Conservation (phyloP, 441 rosid species). For the Adansonia grandidieri region DNA sequence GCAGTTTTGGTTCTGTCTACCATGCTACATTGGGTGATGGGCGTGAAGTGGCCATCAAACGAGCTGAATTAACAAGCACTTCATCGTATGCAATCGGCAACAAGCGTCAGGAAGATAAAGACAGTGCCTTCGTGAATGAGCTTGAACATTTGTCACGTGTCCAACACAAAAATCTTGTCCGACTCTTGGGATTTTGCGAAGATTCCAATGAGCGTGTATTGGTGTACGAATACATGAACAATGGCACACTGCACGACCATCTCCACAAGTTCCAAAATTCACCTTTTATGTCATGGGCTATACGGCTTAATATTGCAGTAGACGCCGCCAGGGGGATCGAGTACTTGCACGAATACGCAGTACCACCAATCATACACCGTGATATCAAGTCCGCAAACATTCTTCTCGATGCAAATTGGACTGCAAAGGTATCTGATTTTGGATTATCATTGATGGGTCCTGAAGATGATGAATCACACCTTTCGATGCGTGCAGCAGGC, state of each 20-base stretch:
- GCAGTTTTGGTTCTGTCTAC: slow-evolving; percentile 82
- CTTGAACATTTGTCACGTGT: slow-evolving; percentile 75
- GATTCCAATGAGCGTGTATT: slow-evolving; percentile 57
- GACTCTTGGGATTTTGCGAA: slow-evolving; percentile 71
- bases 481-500: slow-evolving; percentile 65
- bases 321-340: slow-evolving; percentile 78
- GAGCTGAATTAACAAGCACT: slow-evolving; percentile 56
- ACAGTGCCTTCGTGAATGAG: slow-evolving; percentile 71
- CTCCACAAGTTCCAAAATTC: slow-evolving; percentile 53
- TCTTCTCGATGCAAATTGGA: slow-evolving; percentile 57
- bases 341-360: slow-evolving; percentile 68
- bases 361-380: slow-evolving; percentile 78
- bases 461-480: slow-evolving; percentile 51
- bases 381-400: slow-evolving; percentile 87
- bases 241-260: slow-evolving; percentile 75
- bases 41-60: slow-evolving; percentile 70
- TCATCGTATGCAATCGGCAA: slow-evolving; percentile 33
- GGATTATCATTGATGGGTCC: slow-evolving; percentile 79
- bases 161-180: slow-evolving; percentile 75
- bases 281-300: slow-evolving; percentile 62
- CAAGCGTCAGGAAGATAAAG: slow-evolving; percentile 60
- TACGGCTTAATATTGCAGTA: slow-evolving; percentile 59
- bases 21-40: slow-evolving; percentile 56
- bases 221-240: slow-evolving; percentile 68
- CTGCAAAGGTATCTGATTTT: slow-evolving; percentile 76